Evolutionary conservation across 192 early-diverging fungal species (phyloP).

Genomic region (Bifiguratus adelaidae): DNA sequence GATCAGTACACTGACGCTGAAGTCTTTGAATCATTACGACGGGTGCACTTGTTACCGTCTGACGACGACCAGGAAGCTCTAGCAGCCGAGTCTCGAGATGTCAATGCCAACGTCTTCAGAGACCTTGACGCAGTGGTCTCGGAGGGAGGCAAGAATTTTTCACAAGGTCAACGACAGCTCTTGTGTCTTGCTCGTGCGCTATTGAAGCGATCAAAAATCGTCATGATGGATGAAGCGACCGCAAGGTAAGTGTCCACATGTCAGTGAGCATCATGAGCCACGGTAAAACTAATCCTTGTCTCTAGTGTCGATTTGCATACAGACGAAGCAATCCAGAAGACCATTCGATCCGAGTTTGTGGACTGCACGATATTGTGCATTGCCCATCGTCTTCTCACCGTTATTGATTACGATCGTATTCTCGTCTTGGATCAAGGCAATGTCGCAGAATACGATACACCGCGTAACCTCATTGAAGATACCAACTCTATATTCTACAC

Average conservation of each 20-base stretch:
- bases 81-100: conserved; percentile 3
- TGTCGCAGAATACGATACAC: conserved; percentile 61
- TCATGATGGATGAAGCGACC: conserved; percentile 69
- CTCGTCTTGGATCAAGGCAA: conserved; percentile 74
- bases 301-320: conserved; percentile 81
- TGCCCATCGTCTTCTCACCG: conserved; percentile 81
- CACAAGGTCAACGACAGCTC: conserved; percentile 77
- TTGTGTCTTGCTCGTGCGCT: conserved; percentile 76
- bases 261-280: background rate
- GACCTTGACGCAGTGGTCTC: conserved; percentile 41
- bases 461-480: conserved; percentile 6
- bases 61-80: conserved; percentile 2
- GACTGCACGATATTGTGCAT: conserved; percentile 79
- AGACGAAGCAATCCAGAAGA: conserved; percentile 80
- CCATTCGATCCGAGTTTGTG: conserved; percentile 70
- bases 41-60: conserved; percentile 44
- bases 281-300: conserved; percentile 16
- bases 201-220: conserved; percentile 52
- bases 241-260: conserved; percentile 25
- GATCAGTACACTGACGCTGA: conserved; percentile 62
- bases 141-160: conserved; percentile 67
- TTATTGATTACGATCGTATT: conserved; percentile 84
- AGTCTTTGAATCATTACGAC: conserved; percentile 66
- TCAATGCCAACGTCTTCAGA: conserved; percentile 30
- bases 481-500: conserved; percentile 6